Evolutionary conservation across 192 early-diverging fungal genomes (phyloP).

Genomic region (Allomyces macrogynus): DNA sequence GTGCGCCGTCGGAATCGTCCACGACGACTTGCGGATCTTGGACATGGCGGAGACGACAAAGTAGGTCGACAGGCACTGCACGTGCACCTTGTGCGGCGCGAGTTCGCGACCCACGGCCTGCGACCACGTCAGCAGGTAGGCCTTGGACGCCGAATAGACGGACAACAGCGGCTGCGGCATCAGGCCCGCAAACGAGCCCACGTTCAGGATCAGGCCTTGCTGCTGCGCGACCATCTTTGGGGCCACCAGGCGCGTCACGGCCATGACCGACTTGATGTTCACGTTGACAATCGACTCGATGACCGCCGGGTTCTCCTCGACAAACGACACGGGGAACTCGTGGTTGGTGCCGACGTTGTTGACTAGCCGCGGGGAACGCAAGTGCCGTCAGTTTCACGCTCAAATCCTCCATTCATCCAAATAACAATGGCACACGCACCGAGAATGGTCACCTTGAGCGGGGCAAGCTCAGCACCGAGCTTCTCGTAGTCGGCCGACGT

Average conservation of each 20-base stretch:
- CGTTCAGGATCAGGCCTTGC: slow-evolving; percentile 72
- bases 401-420: too few species aligned
- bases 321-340: slow-evolving; percentile 69
- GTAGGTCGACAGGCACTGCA: slow-evolving; percentile 85
- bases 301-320: slow-evolving; percentile 42
- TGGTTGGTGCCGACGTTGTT: slow-evolving; percentile 93
- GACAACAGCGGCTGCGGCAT: slow-evolving; percentile 66
- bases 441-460: slow-evolving; percentile 35
- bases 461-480: slow-evolving; percentile 31
- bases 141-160: slow-evolving; percentile 82
- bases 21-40: slow-evolving; percentile 67
- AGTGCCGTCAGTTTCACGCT: slow-evolving; percentile 7
- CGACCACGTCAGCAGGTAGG: slow-evolving; percentile 76
- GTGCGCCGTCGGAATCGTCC: slow-evolving; percentile 57
- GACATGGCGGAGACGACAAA: slow-evolving; percentile 91
- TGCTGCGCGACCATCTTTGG: slow-evolving; percentile 57
- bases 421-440: too few species aligned
- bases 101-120: slow-evolving; percentile 72
- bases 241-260: slow-evolving; percentile 55
- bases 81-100: slow-evolving; percentile 41
- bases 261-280: slow-evolving; percentile 66
- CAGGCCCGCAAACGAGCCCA: slow-evolving; percentile 73
- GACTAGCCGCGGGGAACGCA: slow-evolving; percentile 25
- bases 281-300: slow-evolving; percentile 61
- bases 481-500: slow-evolving; percentile 40